Evolutionary conservation across 306 rosid genomes (phyloP), one percentile per base, ranked within the genome.

Genomic region (Oxytropis ochrocephala): DNA sequence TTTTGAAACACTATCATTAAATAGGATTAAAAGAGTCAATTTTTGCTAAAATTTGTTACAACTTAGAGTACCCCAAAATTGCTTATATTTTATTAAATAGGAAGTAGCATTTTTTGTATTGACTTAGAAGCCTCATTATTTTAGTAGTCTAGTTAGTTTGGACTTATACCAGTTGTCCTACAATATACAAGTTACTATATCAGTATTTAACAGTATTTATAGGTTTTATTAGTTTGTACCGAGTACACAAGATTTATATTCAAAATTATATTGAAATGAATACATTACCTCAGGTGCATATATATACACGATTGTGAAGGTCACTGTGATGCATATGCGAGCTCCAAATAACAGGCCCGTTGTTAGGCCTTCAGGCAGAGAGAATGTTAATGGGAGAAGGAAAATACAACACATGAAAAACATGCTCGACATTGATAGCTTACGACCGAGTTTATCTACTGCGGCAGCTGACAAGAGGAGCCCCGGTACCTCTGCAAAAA

Each of bases 201-300:
- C 47, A 16, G 72, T 44, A 50, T 41, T 73, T 13, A 29, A 41
- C 17, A 29, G 19, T 29, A 73, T 50, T 27, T 10, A 17, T 14
- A 73, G 71, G 56, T 74, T 52, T 53, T 41, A 6, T 5, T 53
- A 11, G 51, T 44, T 44, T 33, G 52, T 11, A 38, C 44, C 1
- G 7, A 36, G 56, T 33, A 33, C 50, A 65, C 27, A 44, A 14
- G 21, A 42, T 74, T 64, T 64, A 49, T 57, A 76, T 39, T 39
- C 42, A 59, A 56, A 68, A 55, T 38, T 53, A 62, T 39, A 56
- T 39, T 65, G 66, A 55, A 33, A 38, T 17, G 18, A 46, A 55
- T 57, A 51, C 35, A n/a, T 76, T 79, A 91, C 99, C 97, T 94
- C 99, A 8, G 99, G 99, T 57, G 99, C 99, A 68, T 94, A 94